Percentiles rank a stretch among this genome's conserved stretches.
Conservation (phyloP, 192 early-diverging fungal species). For the Backusella liffmaniae region DNA sequence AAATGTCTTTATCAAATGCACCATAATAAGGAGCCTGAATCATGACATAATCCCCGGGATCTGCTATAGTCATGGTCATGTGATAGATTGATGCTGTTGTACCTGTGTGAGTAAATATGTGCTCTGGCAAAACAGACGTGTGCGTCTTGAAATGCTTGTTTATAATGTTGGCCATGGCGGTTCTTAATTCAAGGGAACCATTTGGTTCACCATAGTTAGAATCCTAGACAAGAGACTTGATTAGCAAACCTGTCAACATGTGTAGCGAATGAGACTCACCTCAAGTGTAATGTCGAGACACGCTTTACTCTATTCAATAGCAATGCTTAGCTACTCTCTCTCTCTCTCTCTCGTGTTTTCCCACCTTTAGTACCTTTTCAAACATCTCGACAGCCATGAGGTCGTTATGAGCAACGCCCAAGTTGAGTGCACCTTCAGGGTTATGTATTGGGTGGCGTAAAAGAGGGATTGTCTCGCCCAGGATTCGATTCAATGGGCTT, state of each 20-base stretch:
- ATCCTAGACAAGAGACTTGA: constrained; percentile 25
- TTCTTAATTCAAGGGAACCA: constrained; percentile 58
- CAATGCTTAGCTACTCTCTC: background rate
- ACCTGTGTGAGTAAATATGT: constrained; percentile 67
- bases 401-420: constrained; percentile 79
- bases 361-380: constrained; percentile 45
- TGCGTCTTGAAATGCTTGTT: constrained; percentile 63
- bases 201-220: constrained; percentile 46
- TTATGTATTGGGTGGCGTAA: constrained; percentile 34
- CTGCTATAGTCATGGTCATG: constrained; percentile 58
- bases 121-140: constrained; percentile 39
- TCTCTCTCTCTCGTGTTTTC: background rate
- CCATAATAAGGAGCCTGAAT: constrained; percentile 78
- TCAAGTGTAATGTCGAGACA: background rate
- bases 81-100: constrained; percentile 64
- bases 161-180: constrained; percentile 57
- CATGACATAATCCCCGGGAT: constrained; percentile 73
- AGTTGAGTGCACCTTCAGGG: constrained; percentile 72
- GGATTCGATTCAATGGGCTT: background rate
- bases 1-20: constrained; percentile 66
- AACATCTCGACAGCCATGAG: constrained; percentile 57
- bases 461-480: background rate
- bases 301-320: background rate
- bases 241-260: too few relatives aligned
- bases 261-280: background rate